Evolutionary conservation across 139 green algal species (phyloP), one percentile per base, ranked within the genome.

Genomic region (Bryopsis sp.): DNA sequence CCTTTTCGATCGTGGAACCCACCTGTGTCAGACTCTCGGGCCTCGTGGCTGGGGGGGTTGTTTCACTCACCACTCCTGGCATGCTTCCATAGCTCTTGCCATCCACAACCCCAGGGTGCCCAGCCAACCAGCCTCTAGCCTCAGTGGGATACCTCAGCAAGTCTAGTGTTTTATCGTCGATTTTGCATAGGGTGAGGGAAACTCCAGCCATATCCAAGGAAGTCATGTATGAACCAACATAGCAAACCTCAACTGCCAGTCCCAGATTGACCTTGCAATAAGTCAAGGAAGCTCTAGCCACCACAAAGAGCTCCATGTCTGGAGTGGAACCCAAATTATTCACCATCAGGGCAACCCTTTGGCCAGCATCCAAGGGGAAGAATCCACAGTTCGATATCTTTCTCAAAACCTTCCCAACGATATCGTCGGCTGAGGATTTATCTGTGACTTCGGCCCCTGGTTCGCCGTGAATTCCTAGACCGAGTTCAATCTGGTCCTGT

Each of bases 391-490:
- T 63, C 35, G 72, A 37, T 36, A 89, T 68, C 1, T 59, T 54
- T 6, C 64, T 29, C 47, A 86, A 43, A 64, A 92, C 67, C 26
- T 46, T 32, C 1, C 11, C 38, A 28, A 86, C 75, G 8, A 90
- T 58, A 5, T 76, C 68, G 2, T 78, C 39, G 22, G 71, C 71
- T 3, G 57, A 43, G 62, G 65, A 54, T 5, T 39, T 31, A 1
- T 67, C 19, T 37, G 39, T 64, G 39, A 64, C 78, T 2, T 60
- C 7, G 6, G 71, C 73, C 11, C 90, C 90, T 0, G 88, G 87
- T 80, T 97, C 90, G 0, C 88, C 88, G 71, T 97, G 90, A 46
- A 95, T 92, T 62, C 90, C 90, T 68, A 97, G 71, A 1, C 90
- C 90, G 50, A 97, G 33, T 77, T 97, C 89, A 47, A 94, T 80